These are phyloP conservation scores for Aegilops umbellulata DNA, from an alignment of 176 grass and related monocot genomes.

Conservation along the genomic window DNA sequence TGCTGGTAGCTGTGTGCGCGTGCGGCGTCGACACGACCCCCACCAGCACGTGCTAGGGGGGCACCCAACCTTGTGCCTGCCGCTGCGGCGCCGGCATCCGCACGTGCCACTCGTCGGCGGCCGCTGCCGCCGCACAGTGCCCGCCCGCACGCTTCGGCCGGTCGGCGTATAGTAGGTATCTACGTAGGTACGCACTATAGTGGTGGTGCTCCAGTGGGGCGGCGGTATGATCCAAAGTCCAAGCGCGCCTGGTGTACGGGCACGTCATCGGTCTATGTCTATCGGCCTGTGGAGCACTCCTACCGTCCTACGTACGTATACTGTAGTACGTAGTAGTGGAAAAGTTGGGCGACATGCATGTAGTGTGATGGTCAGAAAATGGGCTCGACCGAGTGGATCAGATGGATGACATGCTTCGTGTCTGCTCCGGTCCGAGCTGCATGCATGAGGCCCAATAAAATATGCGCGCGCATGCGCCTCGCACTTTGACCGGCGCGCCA, in stretches of 20 bases:
- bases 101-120: background rate
- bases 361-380: background rate
- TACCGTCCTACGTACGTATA: too few relatives aligned
- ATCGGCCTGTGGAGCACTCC: too few relatives aligned
- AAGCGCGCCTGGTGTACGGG: too few relatives aligned
- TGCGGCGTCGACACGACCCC: background rate
- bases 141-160: background rate
- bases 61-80: background rate
- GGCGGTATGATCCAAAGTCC: too few relatives aligned
- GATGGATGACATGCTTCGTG: conserved; percentile 22
- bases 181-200: too few relatives aligned
- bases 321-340: too few relatives aligned
- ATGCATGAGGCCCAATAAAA: conserved; percentile 11
- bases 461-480: background rate
- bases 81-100: background rate
- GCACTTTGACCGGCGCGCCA: conserved; percentile 9
- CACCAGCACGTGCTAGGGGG: conserved; percentile 4
- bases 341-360: background rate
- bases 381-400: background rate
- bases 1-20: background rate
- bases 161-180: background rate
- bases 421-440: background rate
- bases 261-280: too few relatives aligned
- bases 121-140: background rate
- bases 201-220: background rate